Conservation (phyloP, 2,329 filamentous ascomycete species). For the Neofusicoccum parvum region DNA sequence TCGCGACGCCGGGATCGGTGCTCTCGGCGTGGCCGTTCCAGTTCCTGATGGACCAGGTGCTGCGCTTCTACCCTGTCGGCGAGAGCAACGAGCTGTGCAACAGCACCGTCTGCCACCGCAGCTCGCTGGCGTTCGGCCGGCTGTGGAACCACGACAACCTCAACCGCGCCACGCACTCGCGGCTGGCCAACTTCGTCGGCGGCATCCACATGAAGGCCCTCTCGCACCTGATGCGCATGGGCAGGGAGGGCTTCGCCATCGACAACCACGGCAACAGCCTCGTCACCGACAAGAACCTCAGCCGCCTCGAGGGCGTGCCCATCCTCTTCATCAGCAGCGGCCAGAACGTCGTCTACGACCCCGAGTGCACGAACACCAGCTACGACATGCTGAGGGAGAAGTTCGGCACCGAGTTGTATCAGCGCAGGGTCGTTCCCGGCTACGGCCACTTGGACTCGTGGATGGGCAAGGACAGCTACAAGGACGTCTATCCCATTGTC, state of each 20-base stretch:
- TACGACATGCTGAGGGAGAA: slow-evolving; percentile 56
- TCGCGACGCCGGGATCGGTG: no score
- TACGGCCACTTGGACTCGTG: slow-evolving; percentile 4
- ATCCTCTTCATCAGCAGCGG: slow-evolving; percentile 24
- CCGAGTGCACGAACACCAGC: slow-evolving; percentile 56
- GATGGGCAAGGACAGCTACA: neutral
- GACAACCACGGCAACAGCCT: slow-evolving; percentile 15
- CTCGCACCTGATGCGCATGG: slow-evolving; percentile 60
- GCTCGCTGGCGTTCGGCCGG: slow-evolving; percentile 61
- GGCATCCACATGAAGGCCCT: slow-evolving; percentile 64
- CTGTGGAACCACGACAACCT: slow-evolving; percentile 66
- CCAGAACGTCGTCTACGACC: slow-evolving; percentile 57
- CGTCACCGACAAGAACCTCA: slow-evolving; percentile 21
- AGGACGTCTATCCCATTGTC: neutral
- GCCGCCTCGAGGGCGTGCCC: slow-evolving; percentile 22
- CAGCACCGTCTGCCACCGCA: slow-evolving; percentile 64
- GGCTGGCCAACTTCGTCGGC: slow-evolving; percentile 64
- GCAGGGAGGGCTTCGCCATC: slow-evolving; percentile 28
- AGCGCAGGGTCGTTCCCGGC: slow-evolving; percentile 54
- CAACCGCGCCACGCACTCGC: slow-evolving; percentile 65
- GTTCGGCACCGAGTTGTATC: slow-evolving; percentile 55
- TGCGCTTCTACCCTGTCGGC: slow-evolving; percentile 60
- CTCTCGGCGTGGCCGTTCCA: no score
- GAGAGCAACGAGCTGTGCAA: slow-evolving; percentile 59
- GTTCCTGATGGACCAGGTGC: slow-evolving; percentile 41